Evolutionary conservation across 768 basidiomycete species (phyloP).

Genomic region (Tylopilus cervinicoccineus): DNA sequence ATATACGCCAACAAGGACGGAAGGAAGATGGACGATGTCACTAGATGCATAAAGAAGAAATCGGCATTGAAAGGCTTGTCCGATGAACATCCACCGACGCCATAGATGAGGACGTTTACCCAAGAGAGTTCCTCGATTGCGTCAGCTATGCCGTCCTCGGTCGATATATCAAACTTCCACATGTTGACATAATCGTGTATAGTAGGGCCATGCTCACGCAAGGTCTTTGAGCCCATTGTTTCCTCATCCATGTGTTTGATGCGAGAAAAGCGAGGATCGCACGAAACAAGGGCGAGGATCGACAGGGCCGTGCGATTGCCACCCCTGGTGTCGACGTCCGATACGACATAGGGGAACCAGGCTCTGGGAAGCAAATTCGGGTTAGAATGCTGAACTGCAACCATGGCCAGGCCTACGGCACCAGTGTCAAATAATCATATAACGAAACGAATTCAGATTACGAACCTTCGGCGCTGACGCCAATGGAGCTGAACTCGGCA

Average conservation of each 20-base stretch:
- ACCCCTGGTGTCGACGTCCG: conserved; percentile 2
- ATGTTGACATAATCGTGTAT: conserved; percentile 40
- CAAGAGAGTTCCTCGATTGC: conserved; percentile 65
- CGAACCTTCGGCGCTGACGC: conserved; percentile 59
- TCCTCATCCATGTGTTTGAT: conserved; percentile 24
- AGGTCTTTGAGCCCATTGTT: conserved; percentile 22
- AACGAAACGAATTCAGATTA: conserved; percentile 33
- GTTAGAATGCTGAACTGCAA: conserved; percentile 32
- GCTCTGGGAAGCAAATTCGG: conserved; percentile 16
- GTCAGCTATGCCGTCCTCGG: conserved; percentile 36
- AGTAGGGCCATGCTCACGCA: conserved; percentile 32
- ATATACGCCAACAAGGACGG: conserved; percentile 43
- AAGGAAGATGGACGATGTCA: conserved; percentile 64
- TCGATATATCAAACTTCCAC: conserved; percentile 42
- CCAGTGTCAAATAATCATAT: conserved; percentile 22
- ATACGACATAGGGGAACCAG: conserved; percentile 23
- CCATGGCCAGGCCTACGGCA: conserved; percentile 49
- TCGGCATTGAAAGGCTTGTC: conserved; percentile 56
- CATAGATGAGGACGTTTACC: conserved; percentile 54
- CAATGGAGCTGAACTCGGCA: conserved; percentile 56
- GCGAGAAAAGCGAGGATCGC: conserved; percentile 39
- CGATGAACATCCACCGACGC: conserved; percentile 47
- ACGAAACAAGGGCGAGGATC: conserved; percentile 50
- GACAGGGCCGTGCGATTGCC: conserved; percentile 37
- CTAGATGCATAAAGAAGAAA: conserved; percentile 70